Conservation (phyloP, 495 filamentous ascomycete species). For the Diplogelasinospora grovesii region DNA sequence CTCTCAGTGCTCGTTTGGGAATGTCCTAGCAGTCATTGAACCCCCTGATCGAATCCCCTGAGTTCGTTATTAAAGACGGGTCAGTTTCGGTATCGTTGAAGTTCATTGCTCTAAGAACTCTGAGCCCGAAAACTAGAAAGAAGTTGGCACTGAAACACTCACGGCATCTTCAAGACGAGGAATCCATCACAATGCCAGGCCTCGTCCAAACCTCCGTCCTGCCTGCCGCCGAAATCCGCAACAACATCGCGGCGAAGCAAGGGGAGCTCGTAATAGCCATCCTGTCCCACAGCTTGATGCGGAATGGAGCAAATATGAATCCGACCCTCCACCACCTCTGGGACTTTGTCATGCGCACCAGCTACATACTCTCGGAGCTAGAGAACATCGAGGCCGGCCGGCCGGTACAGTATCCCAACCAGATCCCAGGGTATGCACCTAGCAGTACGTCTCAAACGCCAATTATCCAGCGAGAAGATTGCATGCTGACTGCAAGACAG, state of each 20-base stretch:
- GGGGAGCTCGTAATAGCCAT: constrained; percentile 7
- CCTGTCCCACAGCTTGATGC: not conserved
- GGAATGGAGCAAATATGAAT: constrained; percentile 1
- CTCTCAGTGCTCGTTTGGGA: too few relatives aligned
- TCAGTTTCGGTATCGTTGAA: too few relatives aligned
- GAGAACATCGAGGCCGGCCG: constrained; percentile 18
- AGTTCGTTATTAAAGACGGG: too few relatives aligned
- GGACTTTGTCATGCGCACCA: constrained; percentile 23
- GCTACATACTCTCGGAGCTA: constrained; percentile 25
- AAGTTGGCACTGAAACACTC: too few relatives aligned
- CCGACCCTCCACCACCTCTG: constrained; percentile 14
- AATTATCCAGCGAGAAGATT: not conserved
- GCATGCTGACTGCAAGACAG: too few relatives aligned
- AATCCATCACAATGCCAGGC: not conserved
- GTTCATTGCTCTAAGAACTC: too few relatives aligned
- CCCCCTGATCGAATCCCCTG: too few relatives aligned
- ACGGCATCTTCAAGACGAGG: too few relatives aligned
- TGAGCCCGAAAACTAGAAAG: too few relatives aligned
- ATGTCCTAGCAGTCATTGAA: too few relatives aligned
- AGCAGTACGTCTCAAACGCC: not conserved
- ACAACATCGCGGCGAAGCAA: constrained; percentile 6
- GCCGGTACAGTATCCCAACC: constrained; percentile 9
- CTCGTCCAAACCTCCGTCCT: not conserved
- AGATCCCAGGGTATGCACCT: constrained; percentile 6
- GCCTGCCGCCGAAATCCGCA: constrained; percentile 5